Evolutionary conservation across 31 red algal genomes (phyloP).

Genomic region (Odonthalia washingtoniensis): DNA sequence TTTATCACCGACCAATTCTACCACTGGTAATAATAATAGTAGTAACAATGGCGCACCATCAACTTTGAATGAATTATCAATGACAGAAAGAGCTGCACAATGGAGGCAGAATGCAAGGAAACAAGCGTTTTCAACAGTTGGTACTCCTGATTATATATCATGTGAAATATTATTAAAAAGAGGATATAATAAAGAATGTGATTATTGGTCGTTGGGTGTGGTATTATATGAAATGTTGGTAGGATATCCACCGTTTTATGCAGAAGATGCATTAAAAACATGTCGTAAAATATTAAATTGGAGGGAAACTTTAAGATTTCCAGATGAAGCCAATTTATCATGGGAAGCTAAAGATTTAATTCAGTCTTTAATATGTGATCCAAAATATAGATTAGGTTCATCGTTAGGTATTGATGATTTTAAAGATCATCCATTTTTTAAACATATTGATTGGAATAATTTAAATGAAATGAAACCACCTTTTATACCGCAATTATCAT

Average conservation of each 20-base stretch:
- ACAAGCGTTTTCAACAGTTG: constrained; percentile 95
- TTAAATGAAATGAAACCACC: constrained; percentile 76
- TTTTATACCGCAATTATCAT: constrained; percentile 89
- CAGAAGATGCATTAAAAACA: constrained; percentile 95
- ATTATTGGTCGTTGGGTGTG: constrained; percentile 99
- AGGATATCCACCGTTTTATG: constrained; percentile 99
- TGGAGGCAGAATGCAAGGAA: constrained; percentile 86
- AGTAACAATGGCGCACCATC: constrained; percentile 16
- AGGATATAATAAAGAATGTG: constrained; percentile 98
- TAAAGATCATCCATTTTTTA: constrained; percentile 93
- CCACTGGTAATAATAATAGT: not conserved
- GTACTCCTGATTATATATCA: constrained; percentile 99
- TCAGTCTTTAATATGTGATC: constrained; percentile 84
- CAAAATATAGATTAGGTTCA: constrained; percentile 88
- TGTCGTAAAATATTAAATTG: constrained; percentile 98
- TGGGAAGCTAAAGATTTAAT: constrained; percentile 92
- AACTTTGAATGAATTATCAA: constrained; percentile 67
- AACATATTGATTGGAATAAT: constrained; percentile 92
- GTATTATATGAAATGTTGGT: constrained; percentile 98
- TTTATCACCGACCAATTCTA: constrained; percentile 44
- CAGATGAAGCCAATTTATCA: constrained; percentile 87
- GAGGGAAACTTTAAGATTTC: constrained; percentile 90
- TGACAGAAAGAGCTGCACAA: constrained; percentile 81
- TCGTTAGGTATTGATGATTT: constrained; percentile 91
- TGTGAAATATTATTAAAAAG: constrained; percentile 95